Percentiles rank a stretch among this genome's conserved stretches.
phyloP scores from a whole-genome alignment of 192 early-diverging fungal genomes.

The Diversispora epigaea region DNA sequence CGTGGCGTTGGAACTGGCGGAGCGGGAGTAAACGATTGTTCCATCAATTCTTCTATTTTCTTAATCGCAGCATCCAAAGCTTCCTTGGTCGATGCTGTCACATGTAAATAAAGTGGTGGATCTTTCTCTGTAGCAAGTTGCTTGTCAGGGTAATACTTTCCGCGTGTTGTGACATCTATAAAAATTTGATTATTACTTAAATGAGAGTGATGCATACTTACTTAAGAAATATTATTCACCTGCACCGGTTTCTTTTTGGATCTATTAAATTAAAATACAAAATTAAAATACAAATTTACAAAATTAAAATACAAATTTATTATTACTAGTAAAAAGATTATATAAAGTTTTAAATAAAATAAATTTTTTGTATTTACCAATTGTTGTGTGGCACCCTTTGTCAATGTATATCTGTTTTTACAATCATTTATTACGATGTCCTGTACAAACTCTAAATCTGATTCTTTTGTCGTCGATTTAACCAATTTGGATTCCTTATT shows the following conservation, averaged over 20 bases:
- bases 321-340: neutral
- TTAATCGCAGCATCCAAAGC: slow-evolving; percentile 68
- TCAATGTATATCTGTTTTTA: slow-evolving; percentile 76
- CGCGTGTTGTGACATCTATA: slow-evolving; percentile 73
- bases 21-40: slow-evolving; percentile 51
- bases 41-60: slow-evolving; percentile 75
- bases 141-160: slow-evolving; percentile 76
- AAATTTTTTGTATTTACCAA: slow-evolving; percentile 35
- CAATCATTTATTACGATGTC: slow-evolving; percentile 83
- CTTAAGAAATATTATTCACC: slow-evolving; percentile 38
- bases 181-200: neutral
- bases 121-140: slow-evolving; percentile 71
- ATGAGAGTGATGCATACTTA: neutral
- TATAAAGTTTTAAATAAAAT: neutral
- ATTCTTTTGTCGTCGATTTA: slow-evolving; percentile 33
- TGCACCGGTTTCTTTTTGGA: slow-evolving; percentile 77
- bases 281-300: slow-evolving; percentile 6
- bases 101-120: slow-evolving; percentile 78
- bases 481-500: neutral
- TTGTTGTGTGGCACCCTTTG: slow-evolving; percentile 72
- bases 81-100: slow-evolving; percentile 67
- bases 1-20: slow-evolving; percentile 35
- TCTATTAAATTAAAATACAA: slow-evolving; percentile 30
- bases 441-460: slow-evolving; percentile 51
- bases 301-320: no score